Evolutionary conservation across 192 early-diverging fungal species (phyloP).

Genomic region (Kickxella alabastrina): DNA sequence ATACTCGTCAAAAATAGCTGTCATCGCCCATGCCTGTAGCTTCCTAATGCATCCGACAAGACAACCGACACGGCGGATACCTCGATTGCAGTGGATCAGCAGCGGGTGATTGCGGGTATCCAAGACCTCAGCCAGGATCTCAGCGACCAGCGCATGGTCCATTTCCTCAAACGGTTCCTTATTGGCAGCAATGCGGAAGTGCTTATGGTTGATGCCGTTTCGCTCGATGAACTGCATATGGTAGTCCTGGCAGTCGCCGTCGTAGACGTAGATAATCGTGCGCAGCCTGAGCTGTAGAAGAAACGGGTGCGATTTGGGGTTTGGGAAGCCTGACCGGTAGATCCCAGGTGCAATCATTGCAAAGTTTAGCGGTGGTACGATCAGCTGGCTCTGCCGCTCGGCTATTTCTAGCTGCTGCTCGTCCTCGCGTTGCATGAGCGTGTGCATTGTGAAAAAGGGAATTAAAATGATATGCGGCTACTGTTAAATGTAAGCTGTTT

Average conservation of each 20-base stretch:
- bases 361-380: conserved; percentile 94
- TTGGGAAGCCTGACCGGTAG: conserved; percentile 93
- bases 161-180: conserved; percentile 60
- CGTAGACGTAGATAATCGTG: conserved; percentile 80
- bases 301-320: conserved; percentile 86
- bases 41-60: conserved; percentile 90
- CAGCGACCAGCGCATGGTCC: conserved; percentile 24
- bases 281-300: conserved; percentile 77
- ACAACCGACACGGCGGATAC: conserved; percentile 92
- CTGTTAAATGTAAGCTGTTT: too few relatives aligned
- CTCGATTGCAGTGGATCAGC: conserved; percentile 91
- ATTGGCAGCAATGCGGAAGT: conserved; percentile 81
- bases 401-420: conserved; percentile 25
- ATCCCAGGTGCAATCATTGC: conserved; percentile 89
- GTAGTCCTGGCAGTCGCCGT: conserved; percentile 69
- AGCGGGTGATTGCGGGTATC: conserved; percentile 56
- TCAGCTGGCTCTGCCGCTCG: conserved; percentile 42
- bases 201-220: conserved; percentile 73
- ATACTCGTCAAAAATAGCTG: conserved; percentile 97
- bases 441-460: not conserved
- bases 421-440: conserved; percentile 13
- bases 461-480: conserved; percentile 3
- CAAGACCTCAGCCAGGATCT: conserved; percentile 35
- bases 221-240: conserved; percentile 66
- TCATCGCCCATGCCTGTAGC: conserved; percentile 93